phyloP scores from a whole-genome alignment of 2,329 filamentous ascomycete genomes.

The Incumbomyces lentus region DNA sequence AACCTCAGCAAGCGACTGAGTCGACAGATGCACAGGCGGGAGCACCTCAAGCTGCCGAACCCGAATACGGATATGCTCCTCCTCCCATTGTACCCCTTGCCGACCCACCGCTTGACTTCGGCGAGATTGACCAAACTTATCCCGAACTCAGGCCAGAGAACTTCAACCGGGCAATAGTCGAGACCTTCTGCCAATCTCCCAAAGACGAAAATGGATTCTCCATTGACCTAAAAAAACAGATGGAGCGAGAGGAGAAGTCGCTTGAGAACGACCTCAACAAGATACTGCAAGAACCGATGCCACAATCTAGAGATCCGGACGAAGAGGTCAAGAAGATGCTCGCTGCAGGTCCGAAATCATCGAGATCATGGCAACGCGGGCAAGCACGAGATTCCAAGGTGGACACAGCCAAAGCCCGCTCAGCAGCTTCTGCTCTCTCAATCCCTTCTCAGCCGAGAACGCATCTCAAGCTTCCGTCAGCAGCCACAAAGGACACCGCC shows the following conservation, averaged over 20 bases:
- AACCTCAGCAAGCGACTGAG: constrained; percentile 29
- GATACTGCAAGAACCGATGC: constrained; percentile 20
- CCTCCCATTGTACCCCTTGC: constrained; percentile 48
- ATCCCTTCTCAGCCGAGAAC: constrained; percentile 20
- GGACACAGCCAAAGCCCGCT: constrained; percentile 31
- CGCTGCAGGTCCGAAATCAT: constrained; percentile 47
- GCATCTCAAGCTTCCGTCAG: constrained; percentile 20
- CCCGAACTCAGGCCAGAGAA: constrained; percentile 45
- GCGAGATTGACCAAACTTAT: constrained; percentile 38
- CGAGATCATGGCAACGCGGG: constrained; percentile 9
- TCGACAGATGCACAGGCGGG: constrained; percentile 34
- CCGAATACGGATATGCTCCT: constrained; percentile 84
- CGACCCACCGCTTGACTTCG: constrained; percentile 35
- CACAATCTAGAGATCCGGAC: constrained; percentile 22
- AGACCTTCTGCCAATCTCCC: constrained; percentile 39
- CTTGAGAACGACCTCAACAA: constrained; percentile 47
- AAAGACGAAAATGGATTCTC: constrained; percentile 48
- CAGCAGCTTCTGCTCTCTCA: constrained; percentile 31
- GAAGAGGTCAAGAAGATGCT: constrained; percentile 57
- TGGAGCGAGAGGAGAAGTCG: constrained; percentile 59
- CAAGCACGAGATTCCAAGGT: constrained; percentile 19
- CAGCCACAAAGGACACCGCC: constrained; percentile 26
- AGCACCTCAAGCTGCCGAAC: constrained; percentile 45
- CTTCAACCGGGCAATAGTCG: constrained; percentile 41
- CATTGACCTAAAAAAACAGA: constrained; percentile 50